Percentiles rank a stretch among this genome's conserved stretches.
Evolutionary conservation across 1,284 basidiomycete species (phyloP).

Genomic region (Leccinum pachyderme): DNA sequence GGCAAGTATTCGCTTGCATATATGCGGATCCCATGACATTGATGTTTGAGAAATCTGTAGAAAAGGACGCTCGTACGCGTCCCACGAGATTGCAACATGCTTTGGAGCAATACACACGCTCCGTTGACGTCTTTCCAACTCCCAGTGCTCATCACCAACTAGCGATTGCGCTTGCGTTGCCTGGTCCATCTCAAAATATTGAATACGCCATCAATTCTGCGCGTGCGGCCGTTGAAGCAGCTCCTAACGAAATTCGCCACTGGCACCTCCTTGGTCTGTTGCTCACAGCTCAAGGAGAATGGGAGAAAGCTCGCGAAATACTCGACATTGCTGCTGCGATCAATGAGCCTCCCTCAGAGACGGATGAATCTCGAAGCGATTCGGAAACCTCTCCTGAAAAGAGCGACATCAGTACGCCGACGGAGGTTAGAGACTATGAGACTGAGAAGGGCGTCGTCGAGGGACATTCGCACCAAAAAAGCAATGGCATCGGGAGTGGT

Average conservation of each 20-base stretch:
- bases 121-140: conserved; percentile 54
- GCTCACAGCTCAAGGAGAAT: conserved; percentile 78
- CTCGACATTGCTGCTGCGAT: conserved; percentile 68
- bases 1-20: conserved; percentile 38
- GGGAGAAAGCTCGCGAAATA: conserved; percentile 76
- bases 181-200: conserved; percentile 64
- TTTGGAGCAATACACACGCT: conserved; percentile 53
- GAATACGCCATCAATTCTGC: conserved; percentile 68
- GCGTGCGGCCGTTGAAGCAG: conserved; percentile 74
- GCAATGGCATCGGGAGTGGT: conserved; percentile 1
- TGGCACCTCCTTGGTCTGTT: conserved; percentile 93
- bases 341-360: conserved; percentile 33
- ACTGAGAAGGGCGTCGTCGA: conserved; percentile 9
- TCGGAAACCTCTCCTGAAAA: conserved; percentile 19
- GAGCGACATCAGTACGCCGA: conserved; percentile 3
- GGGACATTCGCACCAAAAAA: not conserved
- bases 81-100: conserved; percentile 58
- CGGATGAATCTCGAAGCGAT: conserved; percentile 19
- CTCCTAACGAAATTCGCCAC: conserved; percentile 70
- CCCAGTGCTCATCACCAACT: conserved; percentile 78
- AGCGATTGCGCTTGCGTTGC: conserved; percentile 71
- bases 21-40: not conserved
- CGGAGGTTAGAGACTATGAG: conserved; percentile 12
- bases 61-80: conserved; percentile 64
- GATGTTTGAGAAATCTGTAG: conserved; percentile 38